phyloP scores from a whole-genome alignment of 108 stramenopile genomes.

The Pseudonitzschia pungens region DNA sequence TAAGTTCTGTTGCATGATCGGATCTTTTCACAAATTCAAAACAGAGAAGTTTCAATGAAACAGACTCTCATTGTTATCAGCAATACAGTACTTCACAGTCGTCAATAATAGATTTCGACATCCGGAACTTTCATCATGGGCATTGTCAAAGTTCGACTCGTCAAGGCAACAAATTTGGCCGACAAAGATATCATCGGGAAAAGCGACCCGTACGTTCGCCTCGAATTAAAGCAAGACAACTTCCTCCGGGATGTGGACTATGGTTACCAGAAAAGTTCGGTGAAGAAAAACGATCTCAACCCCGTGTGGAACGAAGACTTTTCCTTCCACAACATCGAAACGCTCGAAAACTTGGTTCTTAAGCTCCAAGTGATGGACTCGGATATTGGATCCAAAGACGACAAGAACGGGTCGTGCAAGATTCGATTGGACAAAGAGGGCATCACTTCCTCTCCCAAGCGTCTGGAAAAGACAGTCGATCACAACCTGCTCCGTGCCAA shows the following conservation, averaged over 20 bases:
- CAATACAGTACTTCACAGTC: no score
- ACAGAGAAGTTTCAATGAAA: no score
- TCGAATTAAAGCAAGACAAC: slow-evolving; percentile 51
- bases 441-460: slow-evolving; percentile 24
- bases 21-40: no score
- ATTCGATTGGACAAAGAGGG: slow-evolving; percentile 42
- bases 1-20: no score
- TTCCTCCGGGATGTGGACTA: slow-evolving; percentile 11
- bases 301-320: slow-evolving; percentile 56
- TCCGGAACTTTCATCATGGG: slow-evolving; percentile 45
- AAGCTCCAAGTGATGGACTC: slow-evolving; percentile 43
- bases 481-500: slow-evolving; percentile 24
- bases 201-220: slow-evolving; percentile 55
- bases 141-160: slow-evolving; percentile 30
- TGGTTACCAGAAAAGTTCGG: slow-evolving; percentile 18
- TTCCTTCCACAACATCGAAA: slow-evolving; percentile 38
- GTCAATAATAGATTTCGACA: no score
- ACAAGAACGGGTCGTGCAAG: slow-evolving; percentile 40
- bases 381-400: slow-evolving; percentile 44
- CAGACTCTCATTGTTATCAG: no score
- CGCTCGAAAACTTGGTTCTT: slow-evolving; percentile 53
- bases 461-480: slow-evolving; percentile 29
- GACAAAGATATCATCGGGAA: slow-evolving; percentile 53
- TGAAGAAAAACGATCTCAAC: slow-evolving; percentile 49
- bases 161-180: slow-evolving; percentile 38